These are phyloP conservation scores for Leishmania martiniquensis DNA, from an alignment of 208 protist genomes.

Conservation along the genomic window DNA sequence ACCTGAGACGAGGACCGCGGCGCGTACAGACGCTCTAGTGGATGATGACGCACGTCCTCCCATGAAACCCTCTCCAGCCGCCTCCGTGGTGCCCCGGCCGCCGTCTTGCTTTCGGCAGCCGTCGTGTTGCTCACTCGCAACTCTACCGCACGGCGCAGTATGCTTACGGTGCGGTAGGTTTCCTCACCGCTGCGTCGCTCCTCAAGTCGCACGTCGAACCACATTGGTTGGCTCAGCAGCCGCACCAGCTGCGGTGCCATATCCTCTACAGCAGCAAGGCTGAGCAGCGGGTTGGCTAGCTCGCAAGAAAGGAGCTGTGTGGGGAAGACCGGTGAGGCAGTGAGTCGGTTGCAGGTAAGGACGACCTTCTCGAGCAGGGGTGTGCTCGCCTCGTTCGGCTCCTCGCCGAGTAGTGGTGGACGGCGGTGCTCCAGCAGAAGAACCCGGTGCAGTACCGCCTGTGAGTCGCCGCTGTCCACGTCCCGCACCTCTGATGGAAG, in stretches of 20 bases:
- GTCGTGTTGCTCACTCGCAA: constrained; percentile 35
- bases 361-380: constrained; percentile 6
- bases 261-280: constrained; percentile 7
- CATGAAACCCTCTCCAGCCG: constrained; percentile 12
- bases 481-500: constrained; percentile 39
- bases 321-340: constrained; percentile 55
- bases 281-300: constrained; percentile 47
- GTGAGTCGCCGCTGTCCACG: neutral
- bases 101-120: neutral
- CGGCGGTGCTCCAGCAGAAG: constrained; percentile 31
- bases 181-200: constrained; percentile 11
- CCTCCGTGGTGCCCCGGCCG: constrained; percentile 3
- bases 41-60: constrained; percentile 29
- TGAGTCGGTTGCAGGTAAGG: constrained; percentile 39
- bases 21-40: constrained; percentile 62
- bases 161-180: constrained; percentile 18
- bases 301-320: constrained; percentile 65
- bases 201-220: constrained; percentile 33
- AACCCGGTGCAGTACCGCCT: constrained; percentile 13
- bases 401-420: constrained; percentile 19
- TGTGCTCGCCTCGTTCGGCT: neutral
- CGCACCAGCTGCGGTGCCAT: constrained; percentile 22
- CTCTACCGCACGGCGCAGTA: constrained; percentile 56
- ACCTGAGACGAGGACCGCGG: neutral
- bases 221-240: constrained; percentile 6